These are phyloP conservation scores for Diaporthe sp. DNA, from an alignment of 2,329 filamentous ascomycete genomes.

Conservation along the genomic window DNA sequence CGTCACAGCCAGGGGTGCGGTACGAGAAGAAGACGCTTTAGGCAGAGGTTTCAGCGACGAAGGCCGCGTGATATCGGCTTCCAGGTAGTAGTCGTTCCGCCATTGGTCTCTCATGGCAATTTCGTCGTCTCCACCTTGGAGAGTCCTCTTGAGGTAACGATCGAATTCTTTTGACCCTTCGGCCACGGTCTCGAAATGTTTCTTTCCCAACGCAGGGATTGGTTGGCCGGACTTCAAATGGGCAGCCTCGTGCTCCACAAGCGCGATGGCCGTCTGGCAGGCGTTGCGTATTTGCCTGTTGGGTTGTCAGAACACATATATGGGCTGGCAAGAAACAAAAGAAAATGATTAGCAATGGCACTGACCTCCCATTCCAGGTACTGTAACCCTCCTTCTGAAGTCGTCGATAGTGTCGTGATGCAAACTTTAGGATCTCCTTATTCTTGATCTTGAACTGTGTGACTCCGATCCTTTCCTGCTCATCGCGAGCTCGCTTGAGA, in stretches of 20 bases:
- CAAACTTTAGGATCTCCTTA: slow-evolving; percentile 22
- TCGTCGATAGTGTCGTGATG: neutral
- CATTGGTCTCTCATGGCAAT: slow-evolving; percentile 28
- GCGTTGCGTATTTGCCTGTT: slow-evolving; percentile 31
- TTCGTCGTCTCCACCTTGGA: slow-evolving; percentile 25
- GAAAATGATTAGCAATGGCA: neutral
- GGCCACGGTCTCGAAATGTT: slow-evolving; percentile 15
- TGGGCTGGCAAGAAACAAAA: neutral
- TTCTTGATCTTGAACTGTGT: slow-evolving; percentile 28
- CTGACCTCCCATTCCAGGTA: slow-evolving; percentile 35
- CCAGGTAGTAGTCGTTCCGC: slow-evolving; percentile 22
- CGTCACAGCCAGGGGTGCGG: neutral
- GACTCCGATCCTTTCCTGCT: slow-evolving; percentile 2
- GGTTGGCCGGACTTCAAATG: neutral
- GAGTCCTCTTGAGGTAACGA: slow-evolving; percentile 10
- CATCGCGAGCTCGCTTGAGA: slow-evolving; percentile 3
- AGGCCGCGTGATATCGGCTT: neutral
- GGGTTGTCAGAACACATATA: neutral
- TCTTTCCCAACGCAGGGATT: slow-evolving; percentile 7
- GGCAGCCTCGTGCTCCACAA: slow-evolving; percentile 28
- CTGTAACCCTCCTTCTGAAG: slow-evolving; percentile 8
- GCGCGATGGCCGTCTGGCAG: slow-evolving; percentile 32
- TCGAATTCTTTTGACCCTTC: slow-evolving; percentile 32
- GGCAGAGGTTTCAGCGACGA: slow-evolving; percentile 8
- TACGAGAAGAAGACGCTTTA: neutral